A percentile compares a stretch with the other conserved stretches of the same genome.
Evolutionary conservation across 371 early-diverging fungal species (phyloP).

Genomic region (Mucor mucedo): DNA sequence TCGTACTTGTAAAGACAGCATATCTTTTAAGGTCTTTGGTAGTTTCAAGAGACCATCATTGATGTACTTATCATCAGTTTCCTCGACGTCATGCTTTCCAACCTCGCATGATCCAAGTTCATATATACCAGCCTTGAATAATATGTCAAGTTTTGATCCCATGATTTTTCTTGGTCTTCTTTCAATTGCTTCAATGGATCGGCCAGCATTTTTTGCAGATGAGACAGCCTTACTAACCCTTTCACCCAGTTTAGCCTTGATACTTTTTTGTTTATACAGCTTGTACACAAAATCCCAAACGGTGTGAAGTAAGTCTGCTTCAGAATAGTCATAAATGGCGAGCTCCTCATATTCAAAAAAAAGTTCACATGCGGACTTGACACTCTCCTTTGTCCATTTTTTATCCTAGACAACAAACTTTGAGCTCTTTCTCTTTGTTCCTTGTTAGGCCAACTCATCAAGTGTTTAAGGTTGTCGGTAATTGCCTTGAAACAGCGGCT

Average conservation of each 20-base stretch:
- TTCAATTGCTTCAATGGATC: slow-evolving; percentile 7
- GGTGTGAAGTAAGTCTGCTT: slow-evolving; percentile 7
- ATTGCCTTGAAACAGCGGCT: too few species aligned
- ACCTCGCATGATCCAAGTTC: slow-evolving; percentile 23
- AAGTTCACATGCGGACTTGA: too few species aligned
- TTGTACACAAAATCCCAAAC: slow-evolving; percentile 22
- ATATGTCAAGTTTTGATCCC: slow-evolving; percentile 14
- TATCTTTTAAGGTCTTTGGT: slow-evolving; percentile 22
- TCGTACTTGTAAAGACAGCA: neutral
- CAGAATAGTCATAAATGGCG: slow-evolving; percentile 14
- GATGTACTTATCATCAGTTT: slow-evolving; percentile 20
- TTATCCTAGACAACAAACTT: too few species aligned
- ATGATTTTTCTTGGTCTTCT: slow-evolving; percentile 19
- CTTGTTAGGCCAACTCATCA: too few species aligned
- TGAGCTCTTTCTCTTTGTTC: too few species aligned
- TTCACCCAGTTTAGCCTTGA: slow-evolving; percentile 12
- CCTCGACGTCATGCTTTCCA: slow-evolving; percentile 7
- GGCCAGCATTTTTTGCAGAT: slow-evolving; percentile 4
- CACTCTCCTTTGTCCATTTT: too few species aligned
- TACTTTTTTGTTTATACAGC: neutral
- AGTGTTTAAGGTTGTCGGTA: too few species aligned
- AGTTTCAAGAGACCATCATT: slow-evolving; percentile 15
- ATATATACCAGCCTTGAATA: slow-evolving; percentile 8
- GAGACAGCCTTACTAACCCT: slow-evolving; percentile 4
- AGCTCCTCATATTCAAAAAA: too few species aligned